These are phyloP conservation scores for Leccinum cinnamomeum DNA, from an alignment of 1,284 basidiomycete species.

Conservation along the genomic window DNA sequence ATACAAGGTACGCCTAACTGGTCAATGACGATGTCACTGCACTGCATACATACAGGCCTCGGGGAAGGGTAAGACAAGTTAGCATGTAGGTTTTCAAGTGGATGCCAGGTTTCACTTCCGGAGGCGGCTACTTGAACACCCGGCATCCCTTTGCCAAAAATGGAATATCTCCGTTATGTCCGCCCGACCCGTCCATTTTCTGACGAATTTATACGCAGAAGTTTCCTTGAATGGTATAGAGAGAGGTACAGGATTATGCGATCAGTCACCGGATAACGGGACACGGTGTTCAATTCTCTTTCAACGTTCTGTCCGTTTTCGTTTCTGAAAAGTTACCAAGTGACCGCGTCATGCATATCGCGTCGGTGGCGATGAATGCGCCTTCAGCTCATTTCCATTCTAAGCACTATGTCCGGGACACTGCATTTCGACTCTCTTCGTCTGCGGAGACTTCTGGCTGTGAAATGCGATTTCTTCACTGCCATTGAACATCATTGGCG, in stretches of 20 bases:
- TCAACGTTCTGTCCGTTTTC: slow-evolving; percentile 8
- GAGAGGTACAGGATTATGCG: slow-evolving; percentile 29
- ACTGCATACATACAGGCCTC: slow-evolving; percentile 21
- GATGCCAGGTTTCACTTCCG: slow-evolving; percentile 11
- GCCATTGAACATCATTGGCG: slow-evolving; percentile 26
- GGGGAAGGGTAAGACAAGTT: slow-evolving; percentile 8
- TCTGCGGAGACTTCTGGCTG: slow-evolving; percentile 34
- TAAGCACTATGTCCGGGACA: slow-evolving; percentile 18
- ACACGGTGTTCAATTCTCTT: slow-evolving; percentile 10
- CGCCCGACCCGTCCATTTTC: not conserved
- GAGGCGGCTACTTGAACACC: slow-evolving; percentile 25
- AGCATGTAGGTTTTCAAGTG: slow-evolving; percentile 7
- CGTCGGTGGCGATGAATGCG: slow-evolving; percentile 34
- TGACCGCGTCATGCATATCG: slow-evolving; percentile 20
- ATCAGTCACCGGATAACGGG: slow-evolving; percentile 26
- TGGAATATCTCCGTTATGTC: slow-evolving; percentile 7
- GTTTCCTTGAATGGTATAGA: not conserved
- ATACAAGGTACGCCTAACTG: slow-evolving; percentile 16
- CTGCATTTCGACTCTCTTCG: slow-evolving; percentile 30
- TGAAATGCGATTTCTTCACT: slow-evolving; percentile 34
- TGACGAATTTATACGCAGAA: not conserved
- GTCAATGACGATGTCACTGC: slow-evolving; percentile 21
- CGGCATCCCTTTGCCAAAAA: slow-evolving; percentile 11
- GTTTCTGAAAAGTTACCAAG: slow-evolving; percentile 11
- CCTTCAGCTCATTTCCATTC: slow-evolving; percentile 19